Conservation (phyloP, 169 alveolate species). For the Fabrea salina region DNA sequence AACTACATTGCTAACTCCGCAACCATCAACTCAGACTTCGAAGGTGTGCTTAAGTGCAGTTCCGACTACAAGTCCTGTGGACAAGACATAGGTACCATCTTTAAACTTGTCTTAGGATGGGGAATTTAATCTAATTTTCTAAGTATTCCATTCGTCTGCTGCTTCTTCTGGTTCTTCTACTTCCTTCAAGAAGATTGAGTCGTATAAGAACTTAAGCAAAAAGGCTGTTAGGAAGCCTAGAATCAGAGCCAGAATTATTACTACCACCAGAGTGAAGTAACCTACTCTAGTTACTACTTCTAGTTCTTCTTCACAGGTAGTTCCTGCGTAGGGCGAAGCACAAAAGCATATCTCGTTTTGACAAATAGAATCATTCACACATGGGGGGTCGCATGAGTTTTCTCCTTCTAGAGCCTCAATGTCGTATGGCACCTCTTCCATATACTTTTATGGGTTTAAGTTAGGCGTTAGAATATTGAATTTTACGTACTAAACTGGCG, state of each 20-base stretch:
- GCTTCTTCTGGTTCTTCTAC: not conserved
- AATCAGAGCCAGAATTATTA: not conserved
- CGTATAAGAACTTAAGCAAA: not conserved
- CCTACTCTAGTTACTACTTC: not conserved
- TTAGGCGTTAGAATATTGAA: too few species aligned
- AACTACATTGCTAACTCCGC: too few species aligned
- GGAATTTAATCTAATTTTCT: too few species aligned
- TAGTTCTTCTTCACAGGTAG: not conserved
- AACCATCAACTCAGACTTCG: too few species aligned
- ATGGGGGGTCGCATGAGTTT: not conserved
- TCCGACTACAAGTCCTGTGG: too few species aligned
- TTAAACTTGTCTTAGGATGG: too few species aligned
- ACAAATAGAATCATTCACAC: not conserved
- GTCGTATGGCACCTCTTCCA: too few species aligned
- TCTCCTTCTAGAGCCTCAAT: conserved; percentile 6
- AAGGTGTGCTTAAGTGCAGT: too few species aligned
- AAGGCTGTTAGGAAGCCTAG: not conserved
- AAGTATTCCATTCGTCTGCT: conserved; percentile 6
- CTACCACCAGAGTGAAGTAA: not conserved
- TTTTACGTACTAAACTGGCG: too few species aligned
- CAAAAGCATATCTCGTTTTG: not conserved
- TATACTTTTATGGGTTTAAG: too few species aligned
- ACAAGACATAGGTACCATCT: too few species aligned
- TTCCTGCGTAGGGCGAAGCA: not conserved
- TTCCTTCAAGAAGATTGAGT: not conserved